Conservation (phyloP, 306 rosid genomes). For the Dryas alaskensis region DNA sequence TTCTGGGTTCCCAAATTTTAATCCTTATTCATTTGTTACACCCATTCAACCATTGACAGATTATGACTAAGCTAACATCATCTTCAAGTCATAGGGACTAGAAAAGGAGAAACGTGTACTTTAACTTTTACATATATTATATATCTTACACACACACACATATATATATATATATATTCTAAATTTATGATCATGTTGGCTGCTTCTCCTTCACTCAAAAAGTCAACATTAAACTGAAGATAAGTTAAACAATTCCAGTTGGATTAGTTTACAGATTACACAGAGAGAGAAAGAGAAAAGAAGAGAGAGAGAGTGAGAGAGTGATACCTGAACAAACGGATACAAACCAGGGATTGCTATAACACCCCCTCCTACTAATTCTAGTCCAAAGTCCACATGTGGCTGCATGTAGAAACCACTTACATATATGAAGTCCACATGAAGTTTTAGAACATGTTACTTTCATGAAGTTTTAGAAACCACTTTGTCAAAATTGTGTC, state of each 20-base stretch:
- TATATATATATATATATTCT: not conserved
- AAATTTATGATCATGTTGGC: conserved; percentile 1
- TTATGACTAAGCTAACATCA: not conserved
- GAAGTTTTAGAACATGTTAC: not conserved
- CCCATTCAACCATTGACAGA: not conserved
- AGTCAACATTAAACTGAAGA: conserved; percentile 11
- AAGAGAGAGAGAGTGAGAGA: not conserved
- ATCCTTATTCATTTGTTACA: not conserved
- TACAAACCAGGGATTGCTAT: conserved; percentile 36
- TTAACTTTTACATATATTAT: not conserved
- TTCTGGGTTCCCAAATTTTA: not conserved
- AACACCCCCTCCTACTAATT: conserved; percentile 30
- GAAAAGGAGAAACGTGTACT: conserved; percentile 8
- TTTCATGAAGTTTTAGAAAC: not conserved
- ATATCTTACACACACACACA: too few species aligned
- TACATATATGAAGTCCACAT: not conserved
- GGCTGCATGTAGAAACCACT: conserved; percentile 25
- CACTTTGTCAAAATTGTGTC: not conserved
- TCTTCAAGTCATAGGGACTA: not conserved
- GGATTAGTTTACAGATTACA: not conserved
- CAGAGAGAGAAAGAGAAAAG: not conserved
- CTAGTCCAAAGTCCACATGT: conserved; percentile 35
- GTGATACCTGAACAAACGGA: conserved; percentile 25
- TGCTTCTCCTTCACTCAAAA: conserved; percentile 1
- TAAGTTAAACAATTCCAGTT: not conserved